Base-by-base conservation (phyloP, 495 filamentous ascomycete species). In the Oidiodendron maius region DNA sequence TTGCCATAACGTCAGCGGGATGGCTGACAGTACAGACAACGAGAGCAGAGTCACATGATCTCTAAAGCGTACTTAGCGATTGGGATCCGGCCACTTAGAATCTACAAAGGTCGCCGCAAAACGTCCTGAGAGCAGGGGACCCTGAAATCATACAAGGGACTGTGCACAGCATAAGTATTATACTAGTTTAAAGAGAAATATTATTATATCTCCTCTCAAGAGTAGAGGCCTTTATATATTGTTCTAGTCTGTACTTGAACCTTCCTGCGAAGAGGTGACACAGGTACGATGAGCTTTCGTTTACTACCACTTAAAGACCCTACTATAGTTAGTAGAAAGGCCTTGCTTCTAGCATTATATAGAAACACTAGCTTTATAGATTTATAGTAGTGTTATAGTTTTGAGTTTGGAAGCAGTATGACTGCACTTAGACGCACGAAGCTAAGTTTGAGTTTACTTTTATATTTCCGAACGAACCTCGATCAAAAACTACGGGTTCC, bases 1-100 rank as follows among this genome's bases (percentile, higher is more conserved):
- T 43, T 58, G 96, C 91, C 82, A 97, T 94, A 48, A 96, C 74
- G 52, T 95, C 87, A 39, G 90, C 88, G 1, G 89, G 90, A 57
- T 95, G 90, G 21, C 81, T 86, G 24, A 96, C 88, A 46, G 89
- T 76, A 32, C n/a, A n/a, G n/a, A n/a, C n/a, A n/a, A n/a, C n/a
- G n/a, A n/a, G n/a, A n/a, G n/a, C n/a, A n/a, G n/a, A n/a, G n/a
- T n/a, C n/a, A n/a, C n/a, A n/a, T n/a, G n/a, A n/a, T n/a, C n/a
- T n/a, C n/a, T n/a, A n/a, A n/a, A n/a, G n/a, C n/a, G n/a, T n/a
- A n/a, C n/a, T n/a, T n/a, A n/a, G n/a, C n/a, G n/a, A n/a, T n/a
- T n/a, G n/a, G n/a, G n/a, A n/a, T n/a, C n/a, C n/a, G n/a, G n/a
- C n/a, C n/a, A n/a, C n/a, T n/a, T n/a, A n/a, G n/a, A n/a, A n/a